Percentiles rank a stretch among this genome's conserved stretches.
Conservation (phyloP, 441 rosid genomes). For the Brassica hybrid region DNA sequence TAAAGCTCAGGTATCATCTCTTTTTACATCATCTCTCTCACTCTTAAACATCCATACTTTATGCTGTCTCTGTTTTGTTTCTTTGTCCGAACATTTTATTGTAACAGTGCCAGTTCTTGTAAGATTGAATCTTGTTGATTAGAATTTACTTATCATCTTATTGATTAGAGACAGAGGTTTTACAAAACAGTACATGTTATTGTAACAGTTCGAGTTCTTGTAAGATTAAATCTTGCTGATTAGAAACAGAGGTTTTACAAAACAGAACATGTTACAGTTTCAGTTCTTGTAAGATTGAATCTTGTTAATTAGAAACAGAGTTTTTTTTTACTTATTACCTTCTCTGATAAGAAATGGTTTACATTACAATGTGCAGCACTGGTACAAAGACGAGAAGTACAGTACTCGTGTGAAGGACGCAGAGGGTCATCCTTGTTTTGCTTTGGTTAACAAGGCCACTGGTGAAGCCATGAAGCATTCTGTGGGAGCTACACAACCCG, state of each 20-base stretch:
- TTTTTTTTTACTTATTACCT: not conserved
- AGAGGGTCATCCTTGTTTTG: constrained; percentile 78
- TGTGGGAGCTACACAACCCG: constrained; percentile 75
- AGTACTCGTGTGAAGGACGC: constrained; percentile 80
- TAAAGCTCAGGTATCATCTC: constrained; percentile 56
- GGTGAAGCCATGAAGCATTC: constrained; percentile 91
- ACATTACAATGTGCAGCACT: not conserved
- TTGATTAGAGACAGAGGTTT: not conserved
- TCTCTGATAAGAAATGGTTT: not conserved
- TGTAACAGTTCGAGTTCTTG: not conserved
- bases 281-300: not conserved
- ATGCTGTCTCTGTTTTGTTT: not conserved
- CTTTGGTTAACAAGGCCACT: constrained; percentile 79
- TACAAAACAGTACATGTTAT: not conserved
- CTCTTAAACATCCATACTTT: not conserved
- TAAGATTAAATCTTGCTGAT: not conserved
- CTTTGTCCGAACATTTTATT: not conserved
- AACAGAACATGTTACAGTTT: too few relatives aligned
- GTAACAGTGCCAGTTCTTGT: not conserved
- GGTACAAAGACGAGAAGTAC: constrained; percentile 60
- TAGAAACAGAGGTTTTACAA: too few relatives aligned
- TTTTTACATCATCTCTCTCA: not conserved
- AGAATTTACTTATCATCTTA: not conserved
- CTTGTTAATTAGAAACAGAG: not conserved
- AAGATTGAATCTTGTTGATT: not conserved